These are phyloP conservation scores for Euphorbia corollata DNA, from an alignment of 441 rosid species.

Conservation along the genomic window DNA sequence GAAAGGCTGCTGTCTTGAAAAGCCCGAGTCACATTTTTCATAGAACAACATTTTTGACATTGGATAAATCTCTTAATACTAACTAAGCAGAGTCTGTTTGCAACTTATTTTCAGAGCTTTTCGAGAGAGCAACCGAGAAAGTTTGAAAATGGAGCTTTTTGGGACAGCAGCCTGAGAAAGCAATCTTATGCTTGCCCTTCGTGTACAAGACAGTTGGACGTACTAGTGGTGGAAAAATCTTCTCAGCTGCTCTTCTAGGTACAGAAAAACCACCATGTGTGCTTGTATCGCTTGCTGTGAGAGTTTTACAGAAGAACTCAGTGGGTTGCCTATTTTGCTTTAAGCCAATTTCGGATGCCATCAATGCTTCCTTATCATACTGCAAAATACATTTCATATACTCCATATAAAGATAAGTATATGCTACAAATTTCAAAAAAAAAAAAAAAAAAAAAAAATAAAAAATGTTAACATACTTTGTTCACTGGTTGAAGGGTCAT, in stretches of 20 bases:
- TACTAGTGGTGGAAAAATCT: conserved; percentile 86
- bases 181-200: no score
- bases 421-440: no score
- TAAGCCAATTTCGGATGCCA: conserved; percentile 76
- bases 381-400: conserved; percentile 24
- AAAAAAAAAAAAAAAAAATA: not conserved
- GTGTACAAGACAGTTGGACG: conserved; percentile 17
- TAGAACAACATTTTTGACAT: no score
- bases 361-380: conserved; percentile 79
- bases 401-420: conserved; percentile 1
- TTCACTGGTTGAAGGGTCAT: conserved; percentile 91
- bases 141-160: no score
- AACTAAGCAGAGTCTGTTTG: no score
- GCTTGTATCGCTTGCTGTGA: conserved; percentile 95
- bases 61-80: no score
- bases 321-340: conserved; percentile 71
- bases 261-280: conserved; percentile 97
- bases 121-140: no score
- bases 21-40: no score
- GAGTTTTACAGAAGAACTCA: conserved; percentile 92
- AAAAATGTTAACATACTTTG: conserved; percentile 71
- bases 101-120: no score
- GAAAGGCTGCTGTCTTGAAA: no score
- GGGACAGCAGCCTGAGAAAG: no score
- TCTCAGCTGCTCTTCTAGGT: conserved; percentile 92